Evolutionary conservation across 1,284 basidiomycete genomes (phyloP).

Genomic region (Schizopora paradoxa): DNA sequence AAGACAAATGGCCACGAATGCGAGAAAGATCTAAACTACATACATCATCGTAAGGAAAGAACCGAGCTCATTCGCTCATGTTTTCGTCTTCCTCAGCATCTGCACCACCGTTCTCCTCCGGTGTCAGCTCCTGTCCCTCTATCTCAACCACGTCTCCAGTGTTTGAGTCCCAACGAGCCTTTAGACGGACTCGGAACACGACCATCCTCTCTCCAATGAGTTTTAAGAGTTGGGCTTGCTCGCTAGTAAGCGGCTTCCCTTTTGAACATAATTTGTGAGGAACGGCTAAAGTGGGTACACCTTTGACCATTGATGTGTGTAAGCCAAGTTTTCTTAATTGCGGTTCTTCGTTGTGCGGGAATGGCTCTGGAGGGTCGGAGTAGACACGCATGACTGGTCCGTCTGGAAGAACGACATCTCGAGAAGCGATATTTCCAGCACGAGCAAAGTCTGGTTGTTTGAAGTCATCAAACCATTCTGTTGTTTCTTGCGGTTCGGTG

Average conservation of each 20-base stretch:
- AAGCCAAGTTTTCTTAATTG: slow-evolving; percentile 91
- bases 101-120: slow-evolving; percentile 33
- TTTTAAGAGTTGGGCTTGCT: slow-evolving; percentile 88
- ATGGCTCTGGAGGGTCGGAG: slow-evolving; percentile 75
- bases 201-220: slow-evolving; percentile 85
- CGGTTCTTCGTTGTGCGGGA: slow-evolving; percentile 96
- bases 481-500: slow-evolving; percentile 80
- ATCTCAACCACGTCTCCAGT: slow-evolving; percentile 64
- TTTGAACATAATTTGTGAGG: slow-evolving; percentile 84
- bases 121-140: slow-evolving; percentile 37
- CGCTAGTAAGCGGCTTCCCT: slow-evolving; percentile 74
- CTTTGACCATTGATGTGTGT: slow-evolving; percentile 78
- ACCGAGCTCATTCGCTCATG: slow-evolving; percentile 39
- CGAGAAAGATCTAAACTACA: slow-evolving; percentile 11
- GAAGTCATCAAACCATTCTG: slow-evolving; percentile 94
- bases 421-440: slow-evolving; percentile 74
- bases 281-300: slow-evolving; percentile 80
- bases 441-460: slow-evolving; percentile 89
- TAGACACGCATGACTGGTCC: slow-evolving; percentile 70
- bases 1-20: neutral
- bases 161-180: slow-evolving; percentile 71
- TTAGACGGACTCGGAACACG: slow-evolving; percentile 67
- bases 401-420: slow-evolving; percentile 72
- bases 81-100: slow-evolving; percentile 32
- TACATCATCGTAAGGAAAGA: no score